Base-by-base conservation (phyloP, 1,284 basidiomycete genomes). In the Sporisorium scitamineum region DNA sequence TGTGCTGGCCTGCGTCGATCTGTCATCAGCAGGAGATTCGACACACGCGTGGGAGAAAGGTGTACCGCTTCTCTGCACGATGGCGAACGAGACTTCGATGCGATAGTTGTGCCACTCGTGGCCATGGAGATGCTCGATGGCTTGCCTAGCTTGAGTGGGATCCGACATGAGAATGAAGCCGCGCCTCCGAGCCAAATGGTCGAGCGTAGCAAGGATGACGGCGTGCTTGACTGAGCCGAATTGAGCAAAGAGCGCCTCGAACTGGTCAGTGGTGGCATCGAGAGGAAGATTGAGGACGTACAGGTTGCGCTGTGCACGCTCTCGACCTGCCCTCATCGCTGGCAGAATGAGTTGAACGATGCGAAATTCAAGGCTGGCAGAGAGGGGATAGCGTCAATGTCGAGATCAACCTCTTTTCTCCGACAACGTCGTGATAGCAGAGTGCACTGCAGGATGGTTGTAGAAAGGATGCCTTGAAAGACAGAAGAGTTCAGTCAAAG, bases 271-370 rank as follows among this genome's bases (percentile, higher is more conserved):
- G 27, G 80, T 77, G 16, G 80, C 83, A 51, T 83, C 79, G 24
- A 85, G 72, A 7, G 84, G 84, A 18, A 85, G 68, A 45, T 84
- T 85, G 50, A 85, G 78, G 6, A 85, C 73, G 60, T 85, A 85
- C 18, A 85, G 70, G 47, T 85, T 84, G 50, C 79, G 76, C 45
- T 78, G 72, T 22, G 69, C 62, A 5, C 58, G 63, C 32, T 70
- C 54, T 55, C 71, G 62, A 60, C 44, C 48, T 2, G 51, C 34
- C 16, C 50, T 62, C 71, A 74, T 74, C 2, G 26, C 57, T 27
- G 27, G 11, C n/a, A 31, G 34, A 24, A 50, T 3, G n/a, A 18
- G 20, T 18, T 18, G n/a, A 26, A 26, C 9, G 41, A 29, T 45
- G 41, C 18, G 22, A 7, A 11, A 13, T 2, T 29, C 6, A 14